These are phyloP conservation scores for Zea luxurians DNA, from an alignment of 176 grass and related monocot genomes.

Conservation along the genomic window DNA sequence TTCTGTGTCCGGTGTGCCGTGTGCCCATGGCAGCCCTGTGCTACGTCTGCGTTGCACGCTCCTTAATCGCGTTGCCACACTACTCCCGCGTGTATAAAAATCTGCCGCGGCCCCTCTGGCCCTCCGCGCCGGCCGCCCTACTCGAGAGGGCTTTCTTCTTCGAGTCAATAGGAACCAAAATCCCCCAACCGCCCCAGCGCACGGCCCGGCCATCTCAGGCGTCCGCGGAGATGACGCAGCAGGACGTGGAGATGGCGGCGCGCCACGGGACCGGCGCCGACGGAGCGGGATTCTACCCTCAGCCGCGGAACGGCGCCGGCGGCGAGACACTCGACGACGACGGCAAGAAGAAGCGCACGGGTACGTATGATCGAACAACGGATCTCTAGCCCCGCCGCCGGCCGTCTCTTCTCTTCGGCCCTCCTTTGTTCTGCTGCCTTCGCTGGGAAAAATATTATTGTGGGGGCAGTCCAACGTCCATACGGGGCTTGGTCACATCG, in stretches of 20 bases:
- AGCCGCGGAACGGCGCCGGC: background rate
- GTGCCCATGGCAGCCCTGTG: too few relatives aligned
- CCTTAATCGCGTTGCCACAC: background rate
- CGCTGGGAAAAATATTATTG: background rate
- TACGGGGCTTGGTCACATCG: background rate
- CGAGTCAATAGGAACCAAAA: too few relatives aligned
- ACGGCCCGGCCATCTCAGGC: background rate
- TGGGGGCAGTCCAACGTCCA: background rate
- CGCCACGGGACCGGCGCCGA: constrained; percentile 25
- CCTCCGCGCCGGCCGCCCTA: background rate
- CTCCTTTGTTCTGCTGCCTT: background rate
- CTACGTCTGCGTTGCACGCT: too few relatives aligned
- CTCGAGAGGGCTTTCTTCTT: background rate
- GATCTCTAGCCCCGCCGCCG: background rate
- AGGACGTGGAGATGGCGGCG: constrained; percentile 59
- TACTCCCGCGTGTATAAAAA: background rate
- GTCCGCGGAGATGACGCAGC: constrained; percentile 31
- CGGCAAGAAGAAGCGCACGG: constrained; percentile 64
- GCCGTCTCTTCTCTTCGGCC: background rate
- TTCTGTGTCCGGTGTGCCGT: too few relatives aligned
- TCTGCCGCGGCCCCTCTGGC: background rate
- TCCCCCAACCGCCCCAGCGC: background rate
- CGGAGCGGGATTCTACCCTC: background rate
- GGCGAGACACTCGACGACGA: constrained; percentile 61
- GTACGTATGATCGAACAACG: background rate